phyloP scores from a whole-genome alignment of 345 rosid species.

The Arabidopsis arenosa region DNA sequence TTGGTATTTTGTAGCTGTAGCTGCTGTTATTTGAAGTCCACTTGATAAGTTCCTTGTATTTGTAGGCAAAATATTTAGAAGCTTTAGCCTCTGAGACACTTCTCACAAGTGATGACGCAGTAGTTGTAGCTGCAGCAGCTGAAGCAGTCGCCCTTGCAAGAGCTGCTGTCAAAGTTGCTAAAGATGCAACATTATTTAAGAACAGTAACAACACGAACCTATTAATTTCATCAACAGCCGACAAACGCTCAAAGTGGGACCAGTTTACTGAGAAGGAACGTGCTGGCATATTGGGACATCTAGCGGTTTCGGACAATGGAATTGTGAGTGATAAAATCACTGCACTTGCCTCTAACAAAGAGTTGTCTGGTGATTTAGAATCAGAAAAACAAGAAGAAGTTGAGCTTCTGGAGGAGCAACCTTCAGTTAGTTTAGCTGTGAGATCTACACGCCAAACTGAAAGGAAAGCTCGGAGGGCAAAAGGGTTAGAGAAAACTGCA shows the following conservation, averaged over 20 bases:
- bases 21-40: background rate
- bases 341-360: constrained; percentile 44
- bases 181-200: constrained; percentile 70
- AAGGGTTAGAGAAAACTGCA: constrained; percentile 73
- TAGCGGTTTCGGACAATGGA: constrained; percentile 48
- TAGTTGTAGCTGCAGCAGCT: constrained; percentile 85
- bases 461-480: constrained; percentile 74
- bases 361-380: constrained; percentile 53
- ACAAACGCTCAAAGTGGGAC: constrained; percentile 52
- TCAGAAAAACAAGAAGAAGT: constrained; percentile 67
- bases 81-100: constrained; percentile 78
- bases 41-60: constrained; percentile 22
- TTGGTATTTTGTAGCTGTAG: background rate
- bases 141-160: constrained; percentile 95
- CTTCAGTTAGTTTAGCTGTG: constrained; percentile 63
- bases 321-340: constrained; percentile 35
- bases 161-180: constrained; percentile 84
- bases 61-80: constrained; percentile 63
- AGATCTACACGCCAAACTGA: constrained; percentile 78
- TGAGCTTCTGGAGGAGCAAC: constrained; percentile 58
- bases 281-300: constrained; percentile 61
- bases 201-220: constrained; percentile 47
- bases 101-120: constrained; percentile 79
- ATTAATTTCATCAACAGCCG: constrained; percentile 37
- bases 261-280: constrained; percentile 63